Conservation (phyloP, 2,329 filamentous ascomycete species). For the Colletotrichum incanum region DNA sequence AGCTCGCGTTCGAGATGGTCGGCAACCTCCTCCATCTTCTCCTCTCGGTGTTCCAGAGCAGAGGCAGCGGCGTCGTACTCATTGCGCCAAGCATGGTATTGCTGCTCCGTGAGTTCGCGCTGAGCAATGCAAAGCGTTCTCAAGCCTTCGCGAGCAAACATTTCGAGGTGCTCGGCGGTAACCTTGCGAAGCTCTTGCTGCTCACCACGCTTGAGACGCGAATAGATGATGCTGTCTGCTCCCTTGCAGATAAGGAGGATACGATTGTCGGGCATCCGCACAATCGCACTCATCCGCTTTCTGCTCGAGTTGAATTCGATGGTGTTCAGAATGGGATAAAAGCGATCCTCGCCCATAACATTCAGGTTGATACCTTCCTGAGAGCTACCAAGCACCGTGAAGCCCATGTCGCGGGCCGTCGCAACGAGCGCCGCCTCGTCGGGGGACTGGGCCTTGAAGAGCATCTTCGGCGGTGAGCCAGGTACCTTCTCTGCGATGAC, state of each 20-base stretch:
- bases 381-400: constrained; percentile 88
- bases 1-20: constrained; percentile 94
- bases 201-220: constrained; percentile 86
- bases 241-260: constrained; percentile 98
- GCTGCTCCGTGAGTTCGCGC: constrained; percentile 82
- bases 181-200: constrained; percentile 86
- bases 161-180: constrained; percentile 95
- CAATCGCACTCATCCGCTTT: constrained; percentile 98
- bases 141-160: constrained; percentile 96
- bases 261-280: constrained; percentile 91
- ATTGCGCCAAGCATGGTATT: constrained; percentile 88
- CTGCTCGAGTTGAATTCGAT: constrained; percentile 97
- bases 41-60: constrained; percentile 88
- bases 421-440: constrained; percentile 96
- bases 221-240: constrained; percentile 97
- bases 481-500: constrained; percentile 93
- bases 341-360: constrained; percentile 86
- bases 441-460: constrained; percentile 97
- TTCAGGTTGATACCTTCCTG: constrained; percentile 89
- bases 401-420: constrained; percentile 95
- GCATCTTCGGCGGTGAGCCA: constrained; percentile 90
- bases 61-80: constrained; percentile 91
- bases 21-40: constrained; percentile 91
- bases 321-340: constrained; percentile 91
- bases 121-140: constrained; percentile 95